phyloP scores from a whole-genome alignment of 2,329 filamentous ascomycete genomes.

The Rugonectria rugulosa region DNA sequence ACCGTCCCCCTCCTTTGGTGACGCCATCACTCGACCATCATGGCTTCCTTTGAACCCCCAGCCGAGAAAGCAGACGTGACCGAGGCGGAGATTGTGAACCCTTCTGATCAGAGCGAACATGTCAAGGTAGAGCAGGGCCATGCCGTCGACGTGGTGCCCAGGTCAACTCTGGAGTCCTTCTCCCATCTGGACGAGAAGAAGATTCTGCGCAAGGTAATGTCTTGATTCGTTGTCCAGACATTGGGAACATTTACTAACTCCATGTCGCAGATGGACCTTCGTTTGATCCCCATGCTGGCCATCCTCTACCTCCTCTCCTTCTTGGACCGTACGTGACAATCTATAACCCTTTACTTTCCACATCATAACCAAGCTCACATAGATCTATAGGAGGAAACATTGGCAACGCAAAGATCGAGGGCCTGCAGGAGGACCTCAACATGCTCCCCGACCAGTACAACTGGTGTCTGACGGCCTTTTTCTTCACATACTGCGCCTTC shows the following conservation, averaged over 20 bases:
- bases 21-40: background rate
- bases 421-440: conserved; percentile 58
- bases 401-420: conserved; percentile 72
- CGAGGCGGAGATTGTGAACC: conserved; percentile 32
- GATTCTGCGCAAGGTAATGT: conserved; percentile 61
- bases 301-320: conserved; percentile 73
- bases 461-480: conserved; percentile 74
- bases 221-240: background rate
- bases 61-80: conserved; percentile 32
- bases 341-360: background rate
- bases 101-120: conserved; percentile 9
- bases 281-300: conserved; percentile 69
- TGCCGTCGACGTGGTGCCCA: conserved; percentile 23
- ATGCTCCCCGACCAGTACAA: conserved; percentile 77
- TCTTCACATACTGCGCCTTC: conserved; percentile 78
- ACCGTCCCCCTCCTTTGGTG: too few relatives aligned
- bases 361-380: background rate
- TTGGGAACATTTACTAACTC: conserved; percentile 12
- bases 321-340: conserved; percentile 60
- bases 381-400: conserved; percentile 52
- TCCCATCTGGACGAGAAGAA: conserved; percentile 56
- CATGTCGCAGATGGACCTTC: conserved; percentile 55
- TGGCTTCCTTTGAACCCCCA: conserved; percentile 25
- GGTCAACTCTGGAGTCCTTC: conserved; percentile 34
- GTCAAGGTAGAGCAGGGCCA: conserved; percentile 23